A percentile compares a stretch with the other conserved stretches of the same genome.
phyloP scores from a whole-genome alignment of 306 rosid species.

The Gillenia trifoliata region DNA sequence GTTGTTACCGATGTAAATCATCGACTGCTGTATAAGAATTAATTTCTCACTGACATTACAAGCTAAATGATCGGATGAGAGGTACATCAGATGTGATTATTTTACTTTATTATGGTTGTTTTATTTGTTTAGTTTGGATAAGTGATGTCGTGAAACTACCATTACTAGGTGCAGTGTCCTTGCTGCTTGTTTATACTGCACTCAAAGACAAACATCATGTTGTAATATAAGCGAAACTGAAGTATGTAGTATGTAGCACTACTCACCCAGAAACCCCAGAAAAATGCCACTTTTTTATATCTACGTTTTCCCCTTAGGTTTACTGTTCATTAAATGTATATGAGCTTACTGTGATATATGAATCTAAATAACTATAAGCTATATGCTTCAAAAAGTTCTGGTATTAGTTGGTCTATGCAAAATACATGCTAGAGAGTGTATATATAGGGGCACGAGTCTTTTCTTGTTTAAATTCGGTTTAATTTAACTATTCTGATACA shows the following conservation, averaged over 20 bases:
- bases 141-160: not conserved
- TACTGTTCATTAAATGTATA: not conserved
- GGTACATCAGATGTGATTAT: not conserved
- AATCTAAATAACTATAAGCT: too few relatives aligned
- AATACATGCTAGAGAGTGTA: not conserved
- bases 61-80: not conserved
- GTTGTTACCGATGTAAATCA: too few relatives aligned
- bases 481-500: constrained; percentile 12
- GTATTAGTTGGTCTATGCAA: not conserved
- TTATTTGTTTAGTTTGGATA: not conserved
- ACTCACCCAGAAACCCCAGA: not conserved
- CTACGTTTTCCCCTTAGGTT: not conserved
- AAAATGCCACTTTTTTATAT: not conserved
- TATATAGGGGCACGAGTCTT: not conserved
- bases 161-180: not conserved
- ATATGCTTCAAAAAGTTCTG: too few relatives aligned
- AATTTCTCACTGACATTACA: not conserved
- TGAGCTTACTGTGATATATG: not conserved
- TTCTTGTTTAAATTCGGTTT: not conserved
- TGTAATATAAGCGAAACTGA: not conserved
- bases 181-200: not conserved
- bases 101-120: not conserved
- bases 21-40: not conserved
- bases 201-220: not conserved
- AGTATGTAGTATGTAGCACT: too few relatives aligned